A percentile compares a stretch with the other conserved stretches of the same genome.
Evolutionary conservation across 192 early-diverging fungal genomes (phyloP).

Genomic region (Mortierella alpina): DNA sequence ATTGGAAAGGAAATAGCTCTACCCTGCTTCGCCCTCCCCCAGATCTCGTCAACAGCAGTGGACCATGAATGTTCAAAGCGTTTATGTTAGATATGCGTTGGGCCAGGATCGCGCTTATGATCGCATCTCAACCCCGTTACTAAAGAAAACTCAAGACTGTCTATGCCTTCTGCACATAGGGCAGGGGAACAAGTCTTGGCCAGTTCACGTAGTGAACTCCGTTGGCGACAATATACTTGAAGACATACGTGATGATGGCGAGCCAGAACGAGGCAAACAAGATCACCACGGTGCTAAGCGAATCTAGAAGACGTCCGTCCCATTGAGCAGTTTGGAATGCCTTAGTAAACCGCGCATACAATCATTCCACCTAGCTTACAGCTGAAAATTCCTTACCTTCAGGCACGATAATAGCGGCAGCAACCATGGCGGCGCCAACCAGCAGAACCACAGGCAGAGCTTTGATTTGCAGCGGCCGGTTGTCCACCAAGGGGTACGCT

Average conservation of each 20-base stretch:
- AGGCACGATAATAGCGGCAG: slow-evolving; percentile 19
- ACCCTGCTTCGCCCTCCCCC: too few species aligned
- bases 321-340: slow-evolving; percentile 59
- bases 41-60: too few species aligned
- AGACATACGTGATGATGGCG: slow-evolving; percentile 55
- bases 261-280: slow-evolving; percentile 59
- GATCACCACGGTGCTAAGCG: slow-evolving; percentile 37
- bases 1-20: too few species aligned
- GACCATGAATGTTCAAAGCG: too few species aligned
- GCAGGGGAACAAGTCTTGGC: slow-evolving; percentile 58
- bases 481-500: slow-evolving; percentile 64
- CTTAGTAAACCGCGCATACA: not conserved
- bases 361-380: not conserved
- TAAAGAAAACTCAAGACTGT: not conserved
- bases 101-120: too few species aligned
- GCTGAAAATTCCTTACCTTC: slow-evolving; percentile 7
- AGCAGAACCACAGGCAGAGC: slow-evolving; percentile 48
- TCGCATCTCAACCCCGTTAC: not conserved
- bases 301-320: slow-evolving; percentile 5
- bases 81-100: too few species aligned
- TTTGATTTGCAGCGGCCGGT: slow-evolving; percentile 67
- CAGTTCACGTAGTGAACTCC: slow-evolving; percentile 63
- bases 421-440: slow-evolving; percentile 24
- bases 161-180: slow-evolving; percentile 3
- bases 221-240: slow-evolving; percentile 57